A percentile compares a stretch with the other conserved stretches of the same genome.
These are phyloP conservation scores for Yamadazyma sp. DNA, from an alignment of 805 yeast species.

Conservation along the genomic window DNA sequence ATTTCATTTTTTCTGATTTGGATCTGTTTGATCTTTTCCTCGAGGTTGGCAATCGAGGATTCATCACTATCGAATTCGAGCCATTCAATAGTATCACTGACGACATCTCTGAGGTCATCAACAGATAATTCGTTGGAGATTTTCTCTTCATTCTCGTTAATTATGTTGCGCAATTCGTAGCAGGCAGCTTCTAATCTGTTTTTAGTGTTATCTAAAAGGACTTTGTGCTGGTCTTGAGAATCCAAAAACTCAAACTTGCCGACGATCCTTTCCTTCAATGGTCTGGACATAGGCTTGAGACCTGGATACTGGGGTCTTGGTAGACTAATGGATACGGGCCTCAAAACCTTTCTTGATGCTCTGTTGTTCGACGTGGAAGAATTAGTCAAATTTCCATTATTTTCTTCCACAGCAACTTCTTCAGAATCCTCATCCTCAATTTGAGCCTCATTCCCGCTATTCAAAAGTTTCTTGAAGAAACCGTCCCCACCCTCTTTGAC, in stretches of 20 bases:
- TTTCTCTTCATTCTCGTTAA: constrained; percentile 53
- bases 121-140: constrained; percentile 28
- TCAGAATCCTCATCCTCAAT: constrained; percentile 15
- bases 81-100: constrained; percentile 67
- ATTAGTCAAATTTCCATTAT: constrained; percentile 19
- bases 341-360: constrained; percentile 17
- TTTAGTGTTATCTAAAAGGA: constrained; percentile 53
- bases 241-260: constrained; percentile 54
- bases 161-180: constrained; percentile 61
- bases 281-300: constrained; percentile 29
- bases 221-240: constrained; percentile 54
- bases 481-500: constrained; percentile 19
- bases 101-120: constrained; percentile 22
- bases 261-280: constrained; percentile 46
- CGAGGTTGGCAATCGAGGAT: constrained; percentile 34
- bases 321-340: constrained; percentile 27
- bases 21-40: constrained; percentile 25
- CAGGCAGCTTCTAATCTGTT: constrained; percentile 74
- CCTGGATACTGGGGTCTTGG: constrained; percentile 49
- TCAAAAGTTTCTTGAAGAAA: constrained; percentile 27
- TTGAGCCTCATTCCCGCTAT: constrained; percentile 23
- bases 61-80: constrained; percentile 67
- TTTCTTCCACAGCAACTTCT: constrained; percentile 11
- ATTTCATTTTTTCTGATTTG: constrained; percentile 20
- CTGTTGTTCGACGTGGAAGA: constrained; percentile 24